Evolutionary conservation across 2,329 filamentous ascomycete genomes (phyloP), one percentile per base, ranked within the genome.

Genomic region (Fusarium poae): DNA sequence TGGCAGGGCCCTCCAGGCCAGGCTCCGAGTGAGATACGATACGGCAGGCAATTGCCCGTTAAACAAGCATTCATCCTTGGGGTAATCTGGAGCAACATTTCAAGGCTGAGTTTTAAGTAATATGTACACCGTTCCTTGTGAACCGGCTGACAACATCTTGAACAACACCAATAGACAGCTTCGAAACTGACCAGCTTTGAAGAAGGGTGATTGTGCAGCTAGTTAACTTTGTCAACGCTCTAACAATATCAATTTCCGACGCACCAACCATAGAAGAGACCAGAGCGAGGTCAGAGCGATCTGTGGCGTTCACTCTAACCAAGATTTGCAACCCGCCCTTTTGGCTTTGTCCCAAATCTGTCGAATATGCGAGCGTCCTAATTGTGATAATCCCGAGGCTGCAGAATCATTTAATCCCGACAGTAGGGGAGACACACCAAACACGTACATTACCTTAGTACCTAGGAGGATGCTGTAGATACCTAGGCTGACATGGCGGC

Each of bases 41-140:
- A 61, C 57, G 57, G 52, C 53, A 57, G 52, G 52, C 50, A 56
- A 67, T 39, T 51, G 40, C 53, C 52, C 40, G 57, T 67, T 46
- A 46, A 55, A 70, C 52, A 32, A 70, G 45, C 43, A 69, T 52
- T 43, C 46, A 62, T 57, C 39, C 29, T 61, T 43, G 61, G 54
- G 61, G 48, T 65, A 56, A 65, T 57, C 65, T 68, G 65, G 60
- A 61, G 46, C 46, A 54, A 27, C 32, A 68, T 43, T 60, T 20
- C 35, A 51, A 53, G 44, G 48, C 51, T 54, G 58, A 57, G 18
- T 37, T 51, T 48, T 40, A 60, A 44, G 42, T 34, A n/a, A n/a
- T n/a, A n/a, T n/a, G n/a, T n/a, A 42, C 42, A 35, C 45, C 21
- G 23, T 50, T 55, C 40, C 32, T 44, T 45, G 32, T 35, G 20